Evolutionary conservation across 2,329 filamentous ascomycete species (phyloP).

Genomic region (Clarireedia hainanense): DNA sequence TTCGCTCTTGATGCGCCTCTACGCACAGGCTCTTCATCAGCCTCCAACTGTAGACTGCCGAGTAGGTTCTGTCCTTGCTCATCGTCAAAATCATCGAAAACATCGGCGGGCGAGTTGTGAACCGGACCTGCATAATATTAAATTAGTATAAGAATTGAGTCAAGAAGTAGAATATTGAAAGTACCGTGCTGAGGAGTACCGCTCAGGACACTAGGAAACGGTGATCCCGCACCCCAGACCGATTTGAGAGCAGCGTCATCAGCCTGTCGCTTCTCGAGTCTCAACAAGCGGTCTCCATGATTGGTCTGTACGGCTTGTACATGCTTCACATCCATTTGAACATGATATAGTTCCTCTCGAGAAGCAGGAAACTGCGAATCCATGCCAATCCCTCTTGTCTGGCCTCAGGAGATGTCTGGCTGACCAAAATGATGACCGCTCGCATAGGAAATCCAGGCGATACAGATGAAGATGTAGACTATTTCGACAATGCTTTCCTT

Average conservation of each 20-base stretch:
- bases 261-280: conserved; percentile 58
- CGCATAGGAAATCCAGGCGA: conserved; percentile 1
- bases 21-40: conserved; percentile 77
- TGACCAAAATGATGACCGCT: neutral
- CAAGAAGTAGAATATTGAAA: conserved; percentile 24
- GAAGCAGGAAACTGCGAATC: conserved; percentile 53
- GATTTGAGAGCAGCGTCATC: conserved; percentile 68
- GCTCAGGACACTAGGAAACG: conserved; percentile 78
- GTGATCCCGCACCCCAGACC: conserved; percentile 85
- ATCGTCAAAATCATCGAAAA: conserved; percentile 80
- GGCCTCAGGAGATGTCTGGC: neutral
- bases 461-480: neutral
- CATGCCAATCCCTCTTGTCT: conserved; percentile 40
- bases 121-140: conserved; percentile 55
- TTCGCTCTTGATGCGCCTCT: conserved; percentile 89
- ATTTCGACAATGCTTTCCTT: neutral
- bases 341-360: conserved; percentile 58
- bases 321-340: conserved; percentile 65
- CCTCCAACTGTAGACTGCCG: conserved; percentile 74
- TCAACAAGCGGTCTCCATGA: conserved; percentile 53
- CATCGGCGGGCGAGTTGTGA: conserved; percentile 71
- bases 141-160: conserved; percentile 13
- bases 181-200: conserved; percentile 83
- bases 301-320: conserved; percentile 54
- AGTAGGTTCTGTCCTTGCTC: conserved; percentile 76